Conservation (phyloP, 2,329 filamentous ascomycete genomes). For the Fragosphaeria purpurea region DNA sequence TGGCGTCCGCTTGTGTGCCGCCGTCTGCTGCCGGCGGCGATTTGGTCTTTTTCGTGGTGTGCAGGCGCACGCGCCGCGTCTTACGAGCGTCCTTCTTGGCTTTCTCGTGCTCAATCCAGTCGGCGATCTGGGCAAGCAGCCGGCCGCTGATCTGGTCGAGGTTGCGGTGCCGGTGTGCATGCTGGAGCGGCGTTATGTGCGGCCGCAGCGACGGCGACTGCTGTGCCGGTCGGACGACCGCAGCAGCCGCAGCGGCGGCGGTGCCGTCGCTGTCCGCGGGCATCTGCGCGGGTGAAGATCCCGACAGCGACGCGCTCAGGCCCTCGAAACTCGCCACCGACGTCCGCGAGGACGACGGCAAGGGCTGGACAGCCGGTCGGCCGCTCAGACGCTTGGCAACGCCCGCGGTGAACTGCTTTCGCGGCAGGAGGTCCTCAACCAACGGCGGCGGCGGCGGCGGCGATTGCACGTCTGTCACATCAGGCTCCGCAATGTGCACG, state of each 20-base stretch:
- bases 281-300: slow-evolving; percentile 14
- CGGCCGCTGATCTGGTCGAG: slow-evolving; percentile 36
- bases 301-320: slow-evolving; percentile 14
- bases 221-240: background rate
- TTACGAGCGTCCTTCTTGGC: slow-evolving; percentile 51
- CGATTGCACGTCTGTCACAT: slow-evolving; percentile 11
- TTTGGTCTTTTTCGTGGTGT: slow-evolving; percentile 30
- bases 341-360: slow-evolving; percentile 31
- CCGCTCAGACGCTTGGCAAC: slow-evolving; percentile 35
- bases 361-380: slow-evolving; percentile 24
- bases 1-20: slow-evolving; percentile 9
- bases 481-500: slow-evolving; percentile 49
- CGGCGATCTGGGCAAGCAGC: slow-evolving; percentile 62
- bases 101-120: slow-evolving; percentile 78
- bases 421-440: slow-evolving; percentile 25
- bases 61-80: slow-evolving; percentile 28
- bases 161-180: slow-evolving; percentile 23
- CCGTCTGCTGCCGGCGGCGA: slow-evolving; percentile 22
- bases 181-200: slow-evolving; percentile 21
- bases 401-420: slow-evolving; percentile 35
- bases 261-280: slow-evolving; percentile 16
- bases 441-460: slow-evolving; percentile 14
- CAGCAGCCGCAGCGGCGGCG: slow-evolving; percentile 5
- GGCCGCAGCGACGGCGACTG: slow-evolving; percentile 7
- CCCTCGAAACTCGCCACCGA: slow-evolving; percentile 31